phyloP scores from a whole-genome alignment of 805 yeast genomes.

The Spathaspora sp. region DNA sequence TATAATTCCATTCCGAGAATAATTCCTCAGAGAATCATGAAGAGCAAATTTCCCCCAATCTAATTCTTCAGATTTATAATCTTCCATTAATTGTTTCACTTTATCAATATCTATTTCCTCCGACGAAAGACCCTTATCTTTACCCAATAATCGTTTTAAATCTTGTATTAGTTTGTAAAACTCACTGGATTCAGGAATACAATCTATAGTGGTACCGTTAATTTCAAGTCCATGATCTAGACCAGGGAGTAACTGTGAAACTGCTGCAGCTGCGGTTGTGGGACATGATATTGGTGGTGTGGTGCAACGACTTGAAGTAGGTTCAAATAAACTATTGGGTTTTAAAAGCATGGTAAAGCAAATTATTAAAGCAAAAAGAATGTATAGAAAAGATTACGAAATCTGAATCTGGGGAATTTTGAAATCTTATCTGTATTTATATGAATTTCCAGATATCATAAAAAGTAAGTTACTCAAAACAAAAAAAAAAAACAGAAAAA shows the following conservation, averaged over 20 bases:
- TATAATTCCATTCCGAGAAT: conserved; percentile 69
- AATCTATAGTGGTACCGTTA: conserved; percentile 6
- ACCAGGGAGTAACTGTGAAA: conserved; percentile 1
- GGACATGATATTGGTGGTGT: conserved; percentile 4
- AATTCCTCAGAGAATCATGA: conserved; percentile 46
- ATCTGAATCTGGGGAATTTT: background rate
- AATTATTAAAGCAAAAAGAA: background rate
- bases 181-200: conserved; percentile 11
- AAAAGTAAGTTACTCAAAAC: background rate
- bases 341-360: conserved; percentile 6
- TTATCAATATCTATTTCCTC: conserved; percentile 51
- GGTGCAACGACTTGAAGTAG: background rate
- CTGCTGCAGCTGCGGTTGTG: background rate
- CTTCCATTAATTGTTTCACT: conserved; percentile 43
- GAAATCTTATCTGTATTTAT: background rate
- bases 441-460: background rate
- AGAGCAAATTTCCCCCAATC: conserved; percentile 63
- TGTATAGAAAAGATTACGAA: background rate
- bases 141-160: conserved; percentile 23
- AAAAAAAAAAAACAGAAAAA: background rate
- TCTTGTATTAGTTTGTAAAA: conserved; percentile 24
- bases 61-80: conserved; percentile 41
- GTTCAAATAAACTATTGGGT: conserved; percentile 2
- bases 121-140: conserved; percentile 31
- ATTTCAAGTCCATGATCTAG: conserved; percentile 7